Evolutionary conservation across 192 early-diverging fungal species (phyloP).

Genomic region (Diversispora epigaea): DNA sequence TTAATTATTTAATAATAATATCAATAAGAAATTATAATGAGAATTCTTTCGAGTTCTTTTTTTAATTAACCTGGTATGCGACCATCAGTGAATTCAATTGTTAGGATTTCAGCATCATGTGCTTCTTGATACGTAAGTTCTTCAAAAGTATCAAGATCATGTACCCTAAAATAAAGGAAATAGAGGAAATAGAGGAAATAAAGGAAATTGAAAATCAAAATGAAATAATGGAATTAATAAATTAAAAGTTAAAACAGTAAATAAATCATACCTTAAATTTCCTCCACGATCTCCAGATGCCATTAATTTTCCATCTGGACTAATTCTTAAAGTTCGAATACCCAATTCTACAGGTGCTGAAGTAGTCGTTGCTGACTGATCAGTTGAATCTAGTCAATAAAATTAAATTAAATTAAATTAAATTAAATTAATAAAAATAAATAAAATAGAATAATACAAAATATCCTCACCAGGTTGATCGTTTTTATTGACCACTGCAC

Average conservation of each 20-base stretch:
- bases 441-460: too few relatives aligned
- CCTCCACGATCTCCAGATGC: conserved; percentile 75
- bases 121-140: conserved; percentile 68
- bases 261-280: conserved; percentile 53
- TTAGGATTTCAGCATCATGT: conserved; percentile 75
- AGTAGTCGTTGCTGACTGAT: conserved; percentile 43
- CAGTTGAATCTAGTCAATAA: conserved; percentile 33
- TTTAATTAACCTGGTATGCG: conserved; percentile 22
- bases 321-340: conserved; percentile 66
- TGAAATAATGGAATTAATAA: too few relatives aligned
- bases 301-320: conserved; percentile 60
- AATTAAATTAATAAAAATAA: too few relatives aligned
- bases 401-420: background rate
- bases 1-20: background rate
- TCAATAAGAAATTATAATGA: background rate
- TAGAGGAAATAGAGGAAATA: too few relatives aligned
- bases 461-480: background rate
- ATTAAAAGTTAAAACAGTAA: background rate
- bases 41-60: too few relatives aligned
- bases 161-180: conserved; percentile 46
- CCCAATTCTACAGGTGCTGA: conserved; percentile 54
- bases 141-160: conserved; percentile 58
- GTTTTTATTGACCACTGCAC: conserved; percentile 26
- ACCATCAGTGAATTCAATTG: conserved; percentile 67
- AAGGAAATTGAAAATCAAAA: too few relatives aligned